A percentile compares a stretch with the other conserved stretches of the same genome.
phyloP scores from a whole-genome alignment of 352 stramenopile genomes.

The Pythium periplocum region DNA sequence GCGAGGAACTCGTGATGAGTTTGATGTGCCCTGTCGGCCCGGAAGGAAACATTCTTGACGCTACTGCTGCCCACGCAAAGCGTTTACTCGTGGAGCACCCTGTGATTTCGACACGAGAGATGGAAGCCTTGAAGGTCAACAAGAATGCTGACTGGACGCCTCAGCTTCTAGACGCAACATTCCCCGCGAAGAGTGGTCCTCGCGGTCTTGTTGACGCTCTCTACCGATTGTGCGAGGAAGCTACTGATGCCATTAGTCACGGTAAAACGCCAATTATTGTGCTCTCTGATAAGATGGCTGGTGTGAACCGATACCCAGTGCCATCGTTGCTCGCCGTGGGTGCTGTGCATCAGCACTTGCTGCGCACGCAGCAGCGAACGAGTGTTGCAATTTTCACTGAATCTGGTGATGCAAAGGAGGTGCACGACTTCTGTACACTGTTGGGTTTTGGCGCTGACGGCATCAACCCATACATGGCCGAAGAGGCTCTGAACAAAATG shows the following conservation, averaged over 20 bases:
- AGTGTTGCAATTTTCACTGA: conserved; percentile 92
- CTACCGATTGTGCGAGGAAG: conserved; percentile 91
- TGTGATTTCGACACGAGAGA: conserved; percentile 91
- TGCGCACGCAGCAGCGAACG: conserved; percentile 89
- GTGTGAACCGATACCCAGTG: conserved; percentile 86
- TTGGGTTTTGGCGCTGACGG: conserved; percentile 94
- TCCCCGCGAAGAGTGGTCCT: conserved; percentile 46
- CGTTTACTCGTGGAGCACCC: conserved; percentile 93
- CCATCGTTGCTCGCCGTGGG: conserved; percentile 93
- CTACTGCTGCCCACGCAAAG: conserved; percentile 59
- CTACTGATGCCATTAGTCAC: conserved; percentile 88
- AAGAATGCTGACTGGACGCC: conserved; percentile 51
- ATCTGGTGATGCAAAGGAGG: conserved; percentile 93
- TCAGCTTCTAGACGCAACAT: conserved; percentile 59
- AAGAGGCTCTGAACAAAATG: conserved; percentile 94
- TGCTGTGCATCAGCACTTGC: conserved; percentile 95
- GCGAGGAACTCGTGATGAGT: conserved; percentile 97
- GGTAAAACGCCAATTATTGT: conserved; percentile 76
- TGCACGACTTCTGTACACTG: conserved; percentile 94
- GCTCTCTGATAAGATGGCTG: conserved; percentile 90
- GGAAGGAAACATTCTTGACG: conserved; percentile 92
- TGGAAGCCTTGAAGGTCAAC: conserved; percentile 89
- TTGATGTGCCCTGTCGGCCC: conserved; percentile 94
- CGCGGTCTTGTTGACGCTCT: conserved; percentile 81
- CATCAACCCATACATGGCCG: conserved; percentile 94